Percentiles rank a stretch among this genome's conserved stretches.
Conservation (phyloP, 2,329 filamentous ascomycete genomes). For the Fusarium nanum region DNA sequence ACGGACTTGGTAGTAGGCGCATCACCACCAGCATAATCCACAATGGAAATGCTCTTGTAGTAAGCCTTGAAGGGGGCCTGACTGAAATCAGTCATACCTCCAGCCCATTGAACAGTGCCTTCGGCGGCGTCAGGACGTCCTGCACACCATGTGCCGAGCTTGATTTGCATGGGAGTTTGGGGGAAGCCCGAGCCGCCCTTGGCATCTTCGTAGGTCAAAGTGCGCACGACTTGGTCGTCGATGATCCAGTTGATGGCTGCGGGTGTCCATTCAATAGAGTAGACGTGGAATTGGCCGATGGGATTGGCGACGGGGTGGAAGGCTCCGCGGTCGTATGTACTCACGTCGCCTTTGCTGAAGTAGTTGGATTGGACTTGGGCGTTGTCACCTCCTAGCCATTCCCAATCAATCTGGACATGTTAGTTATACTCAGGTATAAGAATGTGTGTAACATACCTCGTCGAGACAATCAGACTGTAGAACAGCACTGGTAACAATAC, state of each 20-base stretch:
- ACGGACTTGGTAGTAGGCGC: conserved; percentile 49
- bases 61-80: conserved; percentile 57
- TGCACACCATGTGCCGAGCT: conserved; percentile 74
- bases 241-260: conserved; percentile 73
- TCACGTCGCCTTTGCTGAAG: conserved; percentile 77
- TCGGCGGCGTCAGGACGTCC: conserved; percentile 66
- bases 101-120: conserved; percentile 78
- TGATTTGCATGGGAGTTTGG: conserved; percentile 78
- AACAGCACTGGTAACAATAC: conserved; percentile 81
- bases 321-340: conserved; percentile 71
- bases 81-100: conserved; percentile 63
- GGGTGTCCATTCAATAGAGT: conserved; percentile 75
- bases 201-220: conserved; percentile 69
- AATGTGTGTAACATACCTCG: conserved; percentile 48
- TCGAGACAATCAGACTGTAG: conserved; percentile 81
- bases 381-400: conserved; percentile 78
- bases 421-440: background rate
- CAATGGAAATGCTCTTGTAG: conserved; percentile 59
- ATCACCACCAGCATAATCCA: conserved; percentile 58
- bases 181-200: conserved; percentile 70
- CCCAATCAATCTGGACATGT: conserved; percentile 76
- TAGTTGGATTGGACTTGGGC: conserved; percentile 86
- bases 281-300: conserved; percentile 68
- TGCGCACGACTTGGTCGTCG: conserved; percentile 70
- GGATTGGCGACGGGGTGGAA: conserved; percentile 65